Percentiles rank a stretch among this genome's conserved stretches.
Conservation (phyloP, 2,329 filamentous ascomycete genomes). For the Stagonosporopsis tanaceti region DNA sequence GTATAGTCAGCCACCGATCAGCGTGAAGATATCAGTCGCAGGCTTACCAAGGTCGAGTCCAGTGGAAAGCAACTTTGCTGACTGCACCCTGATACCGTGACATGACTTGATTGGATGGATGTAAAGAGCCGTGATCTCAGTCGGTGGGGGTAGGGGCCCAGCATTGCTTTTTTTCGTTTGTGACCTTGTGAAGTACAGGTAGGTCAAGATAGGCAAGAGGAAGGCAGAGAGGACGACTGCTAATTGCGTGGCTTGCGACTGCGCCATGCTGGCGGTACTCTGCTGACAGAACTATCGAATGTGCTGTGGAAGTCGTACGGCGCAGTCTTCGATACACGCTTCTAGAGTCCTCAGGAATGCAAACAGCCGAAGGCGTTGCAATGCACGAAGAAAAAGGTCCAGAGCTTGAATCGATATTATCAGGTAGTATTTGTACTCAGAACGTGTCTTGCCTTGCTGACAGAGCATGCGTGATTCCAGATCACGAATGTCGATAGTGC, state of each 20-base stretch:
- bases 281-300: not conserved
- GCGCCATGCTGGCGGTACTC: constrained; percentile 29
- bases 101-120: constrained; percentile 74
- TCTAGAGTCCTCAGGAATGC: constrained; percentile 14
- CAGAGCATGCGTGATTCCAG: constrained; percentile 2
- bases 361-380: constrained; percentile 6
- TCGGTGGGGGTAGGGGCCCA: constrained; percentile 47
- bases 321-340: constrained; percentile 2
- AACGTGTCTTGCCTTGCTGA: constrained; percentile 4
- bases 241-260: constrained; percentile 32
- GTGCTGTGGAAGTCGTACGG: constrained; percentile 4
- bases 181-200: constrained; percentile 33
- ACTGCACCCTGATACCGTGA: constrained; percentile 65
- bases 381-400: not conserved
- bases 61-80: constrained; percentile 60
- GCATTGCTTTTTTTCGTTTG: constrained; percentile 23
- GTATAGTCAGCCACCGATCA: constrained; percentile 9
- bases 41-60: constrained; percentile 62
- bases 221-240: constrained; percentile 38
- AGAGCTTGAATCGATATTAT: constrained; percentile 11
- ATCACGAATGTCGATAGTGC: constrained; percentile 1
- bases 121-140: constrained; percentile 58
- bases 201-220: constrained; percentile 43
- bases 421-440: constrained; percentile 14
- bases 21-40: not conserved